Evolutionary conservation across 441 rosid genomes (phyloP), one percentile per base, ranked within the genome.

Genomic region (Populus tomentosa): DNA sequence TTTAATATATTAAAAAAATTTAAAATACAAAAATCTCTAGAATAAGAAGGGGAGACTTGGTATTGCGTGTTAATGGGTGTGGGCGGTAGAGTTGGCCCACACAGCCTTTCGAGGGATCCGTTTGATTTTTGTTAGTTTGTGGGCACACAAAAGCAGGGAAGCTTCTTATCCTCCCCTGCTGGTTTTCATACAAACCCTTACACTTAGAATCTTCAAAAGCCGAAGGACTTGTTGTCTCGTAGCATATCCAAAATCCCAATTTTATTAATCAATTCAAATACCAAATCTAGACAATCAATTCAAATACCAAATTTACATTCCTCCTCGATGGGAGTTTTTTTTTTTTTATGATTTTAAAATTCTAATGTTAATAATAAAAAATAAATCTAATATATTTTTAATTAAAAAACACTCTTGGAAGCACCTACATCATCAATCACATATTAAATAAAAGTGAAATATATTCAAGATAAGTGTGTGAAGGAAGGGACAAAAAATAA

Each of bases 71-170:
- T 38, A 71, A 69, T 75, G 84, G 80, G 78, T 65, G 50, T 72
- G 88, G 88, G 71, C 80, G 88, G 86, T 67, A 16, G 67, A 10
- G 64, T 69, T 75, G 88, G 83, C 83, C 84, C 84, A 77, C 84
- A 24, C 61, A 66, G 74, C 78, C 81, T 84, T 84, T 77, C 71
- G 78, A 62, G 72, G 42, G 76, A 82, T 71, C 21, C 80, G 1
- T 80, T 67, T 77, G 79, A 71, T 77, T 75, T 85, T 85, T 88
- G 87, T 77, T 81, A 81, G 87, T 86, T 77, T 84, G 76, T 71
- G 82, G 81, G 85, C 88, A 84, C 88, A 85, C 89, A 82, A 85
- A 86, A 85, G 89, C 87, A 82, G 89, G 76, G 88, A 85, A 88
- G 85, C 89, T 84, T 86, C 88, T 83, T 75, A 75, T 84, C 86